These are phyloP conservation scores for Platismatia glauca DNA, from an alignment of 495 filamentous ascomycete species.

Conservation along the genomic window DNA sequence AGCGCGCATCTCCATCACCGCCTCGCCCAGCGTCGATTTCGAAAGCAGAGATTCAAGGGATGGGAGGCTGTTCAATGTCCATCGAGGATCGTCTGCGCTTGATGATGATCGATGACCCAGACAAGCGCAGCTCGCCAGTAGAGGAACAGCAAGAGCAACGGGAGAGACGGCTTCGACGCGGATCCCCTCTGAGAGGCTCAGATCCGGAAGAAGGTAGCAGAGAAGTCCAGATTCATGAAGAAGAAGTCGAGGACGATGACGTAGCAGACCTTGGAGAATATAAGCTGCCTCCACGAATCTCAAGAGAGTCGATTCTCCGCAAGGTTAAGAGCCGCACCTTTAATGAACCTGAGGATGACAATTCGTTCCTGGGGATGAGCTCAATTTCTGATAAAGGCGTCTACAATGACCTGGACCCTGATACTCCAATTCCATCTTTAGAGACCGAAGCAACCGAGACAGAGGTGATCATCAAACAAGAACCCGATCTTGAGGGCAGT, in stretches of 20 bases:
- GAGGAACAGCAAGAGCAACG: constrained; percentile 38
- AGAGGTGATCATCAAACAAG: constrained; percentile 58
- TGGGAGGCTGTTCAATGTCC: constrained; percentile 60
- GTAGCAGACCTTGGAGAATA: constrained; percentile 50
- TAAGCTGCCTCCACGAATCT: constrained; percentile 67
- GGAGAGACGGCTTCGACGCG: constrained; percentile 46
- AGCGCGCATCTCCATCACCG: constrained; percentile 56
- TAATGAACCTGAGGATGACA: constrained; percentile 47
- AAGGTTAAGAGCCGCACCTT: constrained; percentile 58
- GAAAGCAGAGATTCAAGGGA: constrained; percentile 62
- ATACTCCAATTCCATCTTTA: constrained; percentile 72
- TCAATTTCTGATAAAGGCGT: constrained; percentile 41
- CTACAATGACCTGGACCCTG: constrained; percentile 58
- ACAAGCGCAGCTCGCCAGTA: constrained; percentile 35
- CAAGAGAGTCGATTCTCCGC: constrained; percentile 83
- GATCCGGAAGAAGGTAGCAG: constrained; percentile 35
- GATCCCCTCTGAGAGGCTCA: constrained; percentile 15
- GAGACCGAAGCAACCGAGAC: constrained; percentile 48
- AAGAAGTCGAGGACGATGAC: constrained; percentile 39
- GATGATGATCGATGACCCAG: constrained; percentile 67
- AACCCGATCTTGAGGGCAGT: constrained; percentile 47
- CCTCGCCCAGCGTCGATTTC: constrained; percentile 52
- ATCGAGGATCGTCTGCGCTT: constrained; percentile 73
- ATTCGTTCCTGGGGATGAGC: constrained; percentile 48
- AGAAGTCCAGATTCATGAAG: constrained; percentile 34